These are phyloP conservation scores for Fagopyrum homotropicum DNA, from an alignment of 148 eudicot species.

Conservation along the genomic window DNA sequence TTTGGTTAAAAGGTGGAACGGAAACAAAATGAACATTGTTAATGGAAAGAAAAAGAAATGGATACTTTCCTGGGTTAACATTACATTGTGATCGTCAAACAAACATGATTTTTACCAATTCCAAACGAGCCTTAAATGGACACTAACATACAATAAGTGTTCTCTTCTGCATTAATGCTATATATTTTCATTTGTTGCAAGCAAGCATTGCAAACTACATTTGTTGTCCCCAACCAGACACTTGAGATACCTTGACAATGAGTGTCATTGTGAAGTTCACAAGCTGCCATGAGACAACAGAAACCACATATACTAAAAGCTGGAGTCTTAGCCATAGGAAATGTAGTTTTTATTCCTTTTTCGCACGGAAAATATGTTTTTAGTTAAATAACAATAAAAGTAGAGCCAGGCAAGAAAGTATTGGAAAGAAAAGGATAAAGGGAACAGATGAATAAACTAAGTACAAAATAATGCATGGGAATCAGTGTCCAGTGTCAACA, in stretches of 20 bases:
- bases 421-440: background rate
- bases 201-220: background rate
- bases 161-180: too few species aligned
- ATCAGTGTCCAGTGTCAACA: constrained; percentile 9
- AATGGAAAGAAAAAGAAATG: too few species aligned
- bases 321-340: background rate
- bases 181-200: background rate
- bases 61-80: too few species aligned
- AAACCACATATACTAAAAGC: too few species aligned
- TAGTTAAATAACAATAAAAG: background rate
- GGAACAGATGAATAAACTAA: constrained; percentile 10
- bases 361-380: background rate
- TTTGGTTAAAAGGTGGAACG: too few species aligned
- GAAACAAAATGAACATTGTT: too few species aligned
- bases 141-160: too few species aligned
- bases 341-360: background rate
- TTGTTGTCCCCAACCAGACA: background rate
- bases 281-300: too few species aligned
- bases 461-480: constrained; percentile 9
- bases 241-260: background rate
- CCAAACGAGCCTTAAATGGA: too few species aligned
- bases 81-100: too few species aligned
- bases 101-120: too few species aligned
- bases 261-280: too few species aligned
- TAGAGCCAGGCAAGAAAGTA: background rate